Base-by-base conservation (phyloP, 2,329 filamentous ascomycete species). In the Sclerotinia subarctica region DNA sequence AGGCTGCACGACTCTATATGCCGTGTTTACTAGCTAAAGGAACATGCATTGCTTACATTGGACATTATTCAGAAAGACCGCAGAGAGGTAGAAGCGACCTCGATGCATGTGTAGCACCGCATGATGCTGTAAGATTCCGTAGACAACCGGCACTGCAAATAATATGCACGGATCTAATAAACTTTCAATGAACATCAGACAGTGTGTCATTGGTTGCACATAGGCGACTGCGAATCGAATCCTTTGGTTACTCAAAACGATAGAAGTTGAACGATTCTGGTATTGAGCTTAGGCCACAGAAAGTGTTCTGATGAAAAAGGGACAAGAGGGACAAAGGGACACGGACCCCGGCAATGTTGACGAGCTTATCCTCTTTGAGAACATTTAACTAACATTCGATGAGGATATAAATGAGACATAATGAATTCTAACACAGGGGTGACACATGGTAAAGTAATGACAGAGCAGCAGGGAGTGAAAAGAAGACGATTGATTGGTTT, bases 91-190 rank as follows among this genome's bases (percentile, higher is more conserved):
- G 47, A 32, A 65, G 53, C 46, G 59, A 68, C 53, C 47, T 66
- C 63, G 67, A 59, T 68, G 60, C 49, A 26, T n/a, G 65, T 49
- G 67, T 49, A 38, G 65, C 63, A 69, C 64, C 21, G 56, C 67
- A 69, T 69, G 54, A 47, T 60, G 63, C 54, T 66, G 66, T 60
- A 59, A 59, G 53, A 60, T 56, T 68, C 57, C 54, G 53, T 49
- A 66, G 35, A 47, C 54, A 66, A 26, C 26, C 53, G 54, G 63
- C 66, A 57, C 47, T 64, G 49, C 47, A 63, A 38, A 63, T 42
- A 29, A 47, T 46, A 68, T 68, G 49, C 35, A 58, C 58, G 56
- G 21, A 66, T 64, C 42, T 42, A 47, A 44, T 42, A 17, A 44
- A 26, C 11, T 51, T 59, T 32, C 64, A 46, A 66, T 44, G 32